Conservation (phyloP, 2,329 filamentous ascomycete genomes). For the Exophiala oligosperma region DNA sequence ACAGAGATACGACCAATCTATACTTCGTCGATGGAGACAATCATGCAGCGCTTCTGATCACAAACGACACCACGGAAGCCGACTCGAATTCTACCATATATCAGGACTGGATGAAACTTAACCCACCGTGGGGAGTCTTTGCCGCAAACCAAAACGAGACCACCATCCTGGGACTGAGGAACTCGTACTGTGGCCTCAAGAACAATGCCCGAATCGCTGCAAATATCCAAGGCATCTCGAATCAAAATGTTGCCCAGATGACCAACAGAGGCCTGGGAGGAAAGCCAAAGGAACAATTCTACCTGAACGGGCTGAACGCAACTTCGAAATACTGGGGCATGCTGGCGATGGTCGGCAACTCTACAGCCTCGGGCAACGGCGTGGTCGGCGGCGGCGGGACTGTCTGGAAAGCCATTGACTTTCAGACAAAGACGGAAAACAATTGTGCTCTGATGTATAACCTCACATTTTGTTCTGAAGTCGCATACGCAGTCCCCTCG, state of each 20-base stretch:
- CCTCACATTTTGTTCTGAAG: conserved; percentile 83
- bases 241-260: conserved; percentile 58
- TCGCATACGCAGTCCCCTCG: conserved; percentile 87
- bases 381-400: conserved; percentile 70
- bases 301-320: conserved; percentile 71
- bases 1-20: conserved; percentile 56
- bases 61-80: conserved; percentile 65
- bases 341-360: conserved; percentile 63
- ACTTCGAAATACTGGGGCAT: conserved; percentile 73
- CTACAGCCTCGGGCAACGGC: conserved; percentile 54
- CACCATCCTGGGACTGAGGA: conserved; percentile 67
- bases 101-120: conserved; percentile 58
- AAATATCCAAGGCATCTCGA: conserved; percentile 54
- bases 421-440: conserved; percentile 73
- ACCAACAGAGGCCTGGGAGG: conserved; percentile 66
- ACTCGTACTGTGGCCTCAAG: conserved; percentile 79
- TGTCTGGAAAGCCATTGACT: conserved; percentile 71
- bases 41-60: conserved; percentile 74
- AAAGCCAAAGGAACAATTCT: conserved; percentile 83
- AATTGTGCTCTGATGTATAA: conserved; percentile 87
- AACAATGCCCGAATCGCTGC: conserved; percentile 64
- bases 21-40: conserved; percentile 84
- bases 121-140: conserved; percentile 73
- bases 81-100: conserved; percentile 50
- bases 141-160: conserved; percentile 62